Percentiles rank a stretch among this genome's conserved stretches.
Evolutionary conservation across 495 filamentous ascomycete genomes (phyloP).

Genomic region (Diplogelasinospora grovesii): DNA sequence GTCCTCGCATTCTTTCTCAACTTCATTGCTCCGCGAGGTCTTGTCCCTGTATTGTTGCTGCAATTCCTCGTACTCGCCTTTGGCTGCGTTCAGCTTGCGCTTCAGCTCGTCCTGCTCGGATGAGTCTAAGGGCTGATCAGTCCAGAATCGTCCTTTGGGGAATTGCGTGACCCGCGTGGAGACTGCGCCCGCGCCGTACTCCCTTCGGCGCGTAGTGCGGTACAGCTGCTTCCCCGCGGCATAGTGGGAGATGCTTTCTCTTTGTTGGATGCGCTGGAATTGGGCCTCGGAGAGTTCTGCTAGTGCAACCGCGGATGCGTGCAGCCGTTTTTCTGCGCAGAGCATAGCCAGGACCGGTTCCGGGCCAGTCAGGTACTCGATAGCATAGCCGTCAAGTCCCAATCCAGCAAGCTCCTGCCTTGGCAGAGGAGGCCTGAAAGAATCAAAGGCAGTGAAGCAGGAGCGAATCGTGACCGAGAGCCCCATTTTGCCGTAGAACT

Average conservation of each 20-base stretch:
- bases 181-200: slow-evolving; percentile 64
- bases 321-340: slow-evolving; percentile 58
- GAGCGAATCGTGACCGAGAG: slow-evolving; percentile 62
- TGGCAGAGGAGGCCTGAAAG: slow-evolving; percentile 51
- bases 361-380: slow-evolving; percentile 72
- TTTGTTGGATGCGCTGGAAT: slow-evolving; percentile 49
- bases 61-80: slow-evolving; percentile 30
- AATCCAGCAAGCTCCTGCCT: slow-evolving; percentile 43
- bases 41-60: slow-evolving; percentile 29
- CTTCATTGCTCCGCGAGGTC: slow-evolving; percentile 4
- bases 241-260: slow-evolving; percentile 48
- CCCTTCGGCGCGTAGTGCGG: slow-evolving; percentile 54
- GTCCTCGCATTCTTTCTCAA: not conserved
- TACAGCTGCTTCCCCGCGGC: slow-evolving; percentile 55
- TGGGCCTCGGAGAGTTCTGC: slow-evolving; percentile 57
- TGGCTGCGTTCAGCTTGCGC: slow-evolving; percentile 28
- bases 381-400: slow-evolving; percentile 74
- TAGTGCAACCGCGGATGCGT: slow-evolving; percentile 58
- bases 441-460: slow-evolving; percentile 38
- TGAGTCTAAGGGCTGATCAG: slow-evolving; percentile 64
- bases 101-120: slow-evolving; percentile 47
- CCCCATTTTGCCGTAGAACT: slow-evolving; percentile 46
- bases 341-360: slow-evolving; percentile 83
- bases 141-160: slow-evolving; percentile 58
- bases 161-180: slow-evolving; percentile 57